phyloP scores from a whole-genome alignment of 139 green algal genomes.

The Desmodesmus armatus region DNA sequence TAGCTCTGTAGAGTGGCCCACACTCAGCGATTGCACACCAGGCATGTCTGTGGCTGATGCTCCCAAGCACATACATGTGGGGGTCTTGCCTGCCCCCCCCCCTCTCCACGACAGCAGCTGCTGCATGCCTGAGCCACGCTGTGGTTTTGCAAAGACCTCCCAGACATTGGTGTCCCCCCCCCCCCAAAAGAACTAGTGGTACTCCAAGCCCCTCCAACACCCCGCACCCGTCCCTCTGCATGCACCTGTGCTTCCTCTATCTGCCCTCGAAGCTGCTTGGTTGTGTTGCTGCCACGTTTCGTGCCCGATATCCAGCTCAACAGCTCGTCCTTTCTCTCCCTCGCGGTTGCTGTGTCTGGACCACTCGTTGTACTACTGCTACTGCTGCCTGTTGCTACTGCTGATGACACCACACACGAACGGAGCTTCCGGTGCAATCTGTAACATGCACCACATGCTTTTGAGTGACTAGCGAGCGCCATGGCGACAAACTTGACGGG shows the following conservation, averaged over 20 bases:
- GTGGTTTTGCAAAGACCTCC: too few relatives aligned
- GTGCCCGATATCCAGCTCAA: constrained; percentile 34
- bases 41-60: too few relatives aligned
- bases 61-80: too few relatives aligned
- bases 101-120: background rate
- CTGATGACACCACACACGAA: background rate
- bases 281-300: constrained; percentile 1
- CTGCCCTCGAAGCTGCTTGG: constrained; percentile 33
- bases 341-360: background rate
- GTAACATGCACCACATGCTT: too few relatives aligned
- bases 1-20: too few relatives aligned
- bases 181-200: too few relatives aligned
- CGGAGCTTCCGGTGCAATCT: too few relatives aligned
- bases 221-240: too few relatives aligned
- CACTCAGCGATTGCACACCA: too few relatives aligned
- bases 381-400: background rate
- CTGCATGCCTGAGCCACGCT: background rate
- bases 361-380: background rate
- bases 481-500: too few relatives aligned
- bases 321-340: constrained; percentile 15
- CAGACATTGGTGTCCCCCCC: background rate
- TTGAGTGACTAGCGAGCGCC: too few relatives aligned
- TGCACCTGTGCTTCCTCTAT: constrained; percentile 40
- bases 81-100: background rate
- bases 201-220: too few relatives aligned